Evolutionary conservation across 2,329 filamentous ascomycete species (phyloP), one percentile per base, ranked within the genome.

Genomic region (Aspergillus pseudotamarii): DNA sequence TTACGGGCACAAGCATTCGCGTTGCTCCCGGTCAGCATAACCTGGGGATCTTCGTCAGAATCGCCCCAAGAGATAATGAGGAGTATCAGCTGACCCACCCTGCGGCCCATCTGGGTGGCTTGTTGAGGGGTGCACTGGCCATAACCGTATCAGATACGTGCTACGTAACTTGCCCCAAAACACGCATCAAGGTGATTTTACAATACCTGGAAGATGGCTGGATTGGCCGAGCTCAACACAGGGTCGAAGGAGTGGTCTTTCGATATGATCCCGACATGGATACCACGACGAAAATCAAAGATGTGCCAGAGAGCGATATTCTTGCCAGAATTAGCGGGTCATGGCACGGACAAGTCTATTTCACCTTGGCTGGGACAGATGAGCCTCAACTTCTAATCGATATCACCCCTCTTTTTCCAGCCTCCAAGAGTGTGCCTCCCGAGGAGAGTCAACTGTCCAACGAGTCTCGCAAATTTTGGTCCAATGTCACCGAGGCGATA

Each of bases 81-180:
- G 91, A 94, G 66, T 99, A 99, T 78, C 93, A 96, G 75, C 86
- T 99, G 66, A 97, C 91, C 6, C 95, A 99, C 78, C 95, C 95
- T 4, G 89, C 92, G n/a, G 95, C 95, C 8, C 92, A 96, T 74
- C 84, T 99, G 1, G 93, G 94, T 32, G 95, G 95, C 21, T 83
- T 99, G 59, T 80, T 99, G 53, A 86, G 94, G 68, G 95, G 95
- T 28, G 89, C 91, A n/a, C 83, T 98, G 57, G 94, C 90, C 71
- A 90, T 99, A 66, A 94, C 91, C 10, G 95, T 99, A 26, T 91
- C 94, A 54, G 95, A 99, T 72, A 86, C 89, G 67, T 95, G 93
- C 72, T 96, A 91, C 76, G 86, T 98, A 64, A 94, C 89, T 45
- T 99, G 95, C 79, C 86, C 91, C n/a, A 89, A 93, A 81, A 97